These are phyloP conservation scores for Fusarium goolgardi DNA, from an alignment of 2,329 filamentous ascomycete genomes.

Conservation along the genomic window DNA sequence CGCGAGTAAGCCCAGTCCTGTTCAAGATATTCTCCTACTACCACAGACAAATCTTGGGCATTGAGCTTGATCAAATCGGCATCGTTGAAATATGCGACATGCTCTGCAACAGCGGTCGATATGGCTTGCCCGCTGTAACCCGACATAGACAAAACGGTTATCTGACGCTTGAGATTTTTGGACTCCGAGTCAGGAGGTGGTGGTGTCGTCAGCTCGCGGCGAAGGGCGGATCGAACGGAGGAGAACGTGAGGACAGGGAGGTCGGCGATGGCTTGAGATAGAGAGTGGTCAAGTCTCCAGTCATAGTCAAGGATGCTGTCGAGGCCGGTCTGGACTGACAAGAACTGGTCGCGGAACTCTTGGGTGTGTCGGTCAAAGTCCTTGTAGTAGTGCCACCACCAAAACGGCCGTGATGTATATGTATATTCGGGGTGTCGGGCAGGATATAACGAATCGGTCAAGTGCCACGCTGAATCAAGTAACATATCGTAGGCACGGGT, in stretches of 20 bases:
- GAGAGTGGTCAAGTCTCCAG: constrained; percentile 49
- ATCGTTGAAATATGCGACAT: constrained; percentile 68
- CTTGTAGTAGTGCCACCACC: constrained; percentile 56
- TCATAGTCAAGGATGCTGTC: constrained; percentile 48
- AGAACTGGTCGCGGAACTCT: constrained; percentile 48
- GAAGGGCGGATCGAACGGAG: constrained; percentile 47
- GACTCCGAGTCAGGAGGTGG: constrained; percentile 49
- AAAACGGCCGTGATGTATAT: constrained; percentile 53
- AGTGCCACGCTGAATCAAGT: constrained; percentile 53
- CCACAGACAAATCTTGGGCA: constrained; percentile 75
- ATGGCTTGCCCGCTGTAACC: constrained; percentile 55
- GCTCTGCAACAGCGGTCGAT: constrained; percentile 66
- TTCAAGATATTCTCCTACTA: constrained; percentile 77
- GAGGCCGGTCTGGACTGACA: constrained; percentile 45
- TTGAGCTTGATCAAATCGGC: constrained; percentile 77
- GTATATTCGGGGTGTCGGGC: constrained; percentile 51
- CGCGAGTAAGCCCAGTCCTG: constrained; percentile 64
- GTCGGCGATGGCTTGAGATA: constrained; percentile 52
- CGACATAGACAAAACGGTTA: constrained; percentile 53
- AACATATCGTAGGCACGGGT: constrained; percentile 51
- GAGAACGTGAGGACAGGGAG: constrained; percentile 51
- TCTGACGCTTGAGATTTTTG: constrained; percentile 53
- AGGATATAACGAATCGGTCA: constrained; percentile 52
- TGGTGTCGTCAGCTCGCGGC: constrained; percentile 47
- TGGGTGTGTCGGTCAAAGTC: constrained; percentile 49